Evolutionary conservation across 2,329 filamentous ascomycete genomes (phyloP), one percentile per base, ranked within the genome.

Genomic region (Ascochyta fabae): DNA sequence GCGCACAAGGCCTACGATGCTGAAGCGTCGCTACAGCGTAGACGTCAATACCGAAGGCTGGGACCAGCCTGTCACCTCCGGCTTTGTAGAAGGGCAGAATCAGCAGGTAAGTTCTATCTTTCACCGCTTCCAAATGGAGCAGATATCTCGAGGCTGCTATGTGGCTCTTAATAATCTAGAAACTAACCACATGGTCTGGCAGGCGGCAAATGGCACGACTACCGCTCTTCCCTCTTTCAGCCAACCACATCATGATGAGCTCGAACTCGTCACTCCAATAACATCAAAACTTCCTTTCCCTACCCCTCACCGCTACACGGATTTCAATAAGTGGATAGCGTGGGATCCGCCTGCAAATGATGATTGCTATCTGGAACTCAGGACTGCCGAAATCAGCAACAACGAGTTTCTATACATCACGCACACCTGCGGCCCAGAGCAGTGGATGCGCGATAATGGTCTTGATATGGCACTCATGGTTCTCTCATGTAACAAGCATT

Each of bases 391-490:
- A 4, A 22, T 71, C 7, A 33, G 34, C 2, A 69, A 68, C 34
- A 47, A 58, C 4, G 51, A 58, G 6, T 64, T 58, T 33, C 13
- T 12, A 2, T 36, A 35, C 27, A 66, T 68, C 12, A 27, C 23
- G 2, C n/a, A 31, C 29, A 53, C 43, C 3, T 3, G 4, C 1
- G 29, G 27, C 13, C 1, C 23, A 0, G 26, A 52, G 1, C 47
- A 34, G 0, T 72, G 61, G 63, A 68, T 66, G 60, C 50, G 48
- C 5, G 68, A 65, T 40, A 49, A 53, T 3, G 53, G 59, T 16
- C 48, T 73, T 2, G 57, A 68, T 38, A 65, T 62, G 41, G 58
- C 64, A 3, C 56, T 72, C 9, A 61, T 63, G 35, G 43, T 63
- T 3, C 49, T 69, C 4, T 51, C 55, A 3, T 33, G 16, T 4